phyloP scores from a whole-genome alignment of 331 rosid genomes.

The Prunus yedoensis region DNA sequence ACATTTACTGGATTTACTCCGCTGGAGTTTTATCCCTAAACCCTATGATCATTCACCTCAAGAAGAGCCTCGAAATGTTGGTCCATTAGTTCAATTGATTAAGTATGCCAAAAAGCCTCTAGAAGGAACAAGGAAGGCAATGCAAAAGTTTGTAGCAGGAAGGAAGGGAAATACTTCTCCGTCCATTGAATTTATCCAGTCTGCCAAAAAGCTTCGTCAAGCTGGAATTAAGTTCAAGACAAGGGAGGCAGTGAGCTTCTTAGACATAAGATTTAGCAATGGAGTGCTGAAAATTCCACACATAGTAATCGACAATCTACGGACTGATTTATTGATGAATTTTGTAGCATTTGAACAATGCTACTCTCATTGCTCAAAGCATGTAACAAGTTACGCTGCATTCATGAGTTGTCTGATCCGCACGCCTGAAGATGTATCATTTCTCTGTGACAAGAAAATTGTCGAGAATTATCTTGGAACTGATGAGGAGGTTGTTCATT shows the following conservation, averaged over 20 bases:
- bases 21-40: neutral
- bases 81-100: neutral
- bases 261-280: neutral
- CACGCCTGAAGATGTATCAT: neutral
- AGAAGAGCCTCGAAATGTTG: too few relatives aligned
- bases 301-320: neutral
- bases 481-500: neutral
- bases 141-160: neutral
- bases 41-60: neutral
- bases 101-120: neutral
- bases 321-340: neutral
- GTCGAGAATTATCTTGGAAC: neutral
- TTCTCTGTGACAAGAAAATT: neutral
- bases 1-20: slow-evolving; percentile 4
- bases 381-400: neutral
- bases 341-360: slow-evolving; percentile 6
- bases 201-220: neutral
- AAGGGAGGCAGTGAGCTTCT: neutral
- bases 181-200: neutral
- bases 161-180: neutral
- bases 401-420: slow-evolving; percentile 6
- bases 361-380: neutral
- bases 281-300: neutral
- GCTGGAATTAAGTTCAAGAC: slow-evolving; percentile 4
- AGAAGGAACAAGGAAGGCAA: neutral